Evolutionary conservation across 2,329 filamentous ascomycete genomes (phyloP).

Genomic region (Exophiala spinifera): DNA sequence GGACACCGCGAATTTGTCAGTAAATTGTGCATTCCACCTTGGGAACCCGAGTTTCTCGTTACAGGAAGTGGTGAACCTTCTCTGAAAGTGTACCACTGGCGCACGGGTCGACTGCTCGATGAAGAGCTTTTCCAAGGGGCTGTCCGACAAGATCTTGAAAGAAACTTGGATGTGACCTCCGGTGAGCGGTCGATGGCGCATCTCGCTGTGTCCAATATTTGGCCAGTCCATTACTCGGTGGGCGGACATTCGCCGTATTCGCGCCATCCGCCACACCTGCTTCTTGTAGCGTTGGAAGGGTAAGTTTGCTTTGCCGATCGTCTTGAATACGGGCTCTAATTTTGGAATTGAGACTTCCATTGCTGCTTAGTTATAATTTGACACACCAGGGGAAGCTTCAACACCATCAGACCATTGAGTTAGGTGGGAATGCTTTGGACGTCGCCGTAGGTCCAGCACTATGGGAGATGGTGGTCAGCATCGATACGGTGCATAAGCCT

Average conservation of each 20-base stretch:
- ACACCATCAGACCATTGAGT: conserved; percentile 50
- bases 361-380: conserved; percentile 64
- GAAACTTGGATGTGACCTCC: conserved; percentile 4
- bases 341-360: conserved; percentile 54
- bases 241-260: conserved; percentile 16
- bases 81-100: conserved; percentile 82
- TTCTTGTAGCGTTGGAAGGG: conserved; percentile 58
- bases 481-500: conserved; percentile 51
- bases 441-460: conserved; percentile 37
- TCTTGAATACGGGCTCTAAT: too few species aligned
- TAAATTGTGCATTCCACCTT: conserved; percentile 64
- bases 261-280: conserved; percentile 10
- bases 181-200: conserved; percentile 30
- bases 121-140: conserved; percentile 50
- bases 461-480: conserved; percentile 46
- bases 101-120: conserved; percentile 51
- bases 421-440: conserved; percentile 66
- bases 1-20: conserved; percentile 84
- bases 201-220: conserved; percentile 37
- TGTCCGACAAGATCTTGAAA: conserved; percentile 17
- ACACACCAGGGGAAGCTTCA: conserved; percentile 49
- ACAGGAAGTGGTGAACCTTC: conserved; percentile 84
- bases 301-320: conserved; percentile 36
- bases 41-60: conserved; percentile 62
- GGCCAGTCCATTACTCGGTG: conserved; percentile 23